Evolutionary conservation across 2,329 filamentous ascomycete species (phyloP).

Genomic region (Thielaviopsis musarum): DNA sequence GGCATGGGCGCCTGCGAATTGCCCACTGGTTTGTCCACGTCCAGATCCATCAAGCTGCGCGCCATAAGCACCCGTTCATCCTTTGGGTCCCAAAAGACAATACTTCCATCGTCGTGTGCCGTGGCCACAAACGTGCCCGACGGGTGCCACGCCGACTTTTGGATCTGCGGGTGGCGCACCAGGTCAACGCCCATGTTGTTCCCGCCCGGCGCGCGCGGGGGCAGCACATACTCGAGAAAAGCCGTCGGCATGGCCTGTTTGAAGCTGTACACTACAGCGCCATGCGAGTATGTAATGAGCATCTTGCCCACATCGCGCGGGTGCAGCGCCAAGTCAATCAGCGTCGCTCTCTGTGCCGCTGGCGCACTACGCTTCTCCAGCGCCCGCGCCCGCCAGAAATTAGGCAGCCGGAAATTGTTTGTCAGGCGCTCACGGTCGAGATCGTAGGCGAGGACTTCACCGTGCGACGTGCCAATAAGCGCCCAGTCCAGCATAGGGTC

Average conservation of each 20-base stretch:
- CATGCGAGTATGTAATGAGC: constrained; percentile 77
- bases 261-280: constrained; percentile 82
- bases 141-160: constrained; percentile 84
- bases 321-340: constrained; percentile 71
- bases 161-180: constrained; percentile 54
- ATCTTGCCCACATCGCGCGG: constrained; percentile 85
- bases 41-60: constrained; percentile 56
- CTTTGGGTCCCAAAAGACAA: constrained; percentile 89
- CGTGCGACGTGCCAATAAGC: constrained; percentile 65
- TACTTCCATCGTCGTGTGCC: constrained; percentile 73
- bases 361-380: constrained; percentile 37
- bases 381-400: constrained; percentile 66
- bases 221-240: constrained; percentile 71
- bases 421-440: constrained; percentile 59
- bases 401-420: constrained; percentile 64
- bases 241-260: constrained; percentile 69
- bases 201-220: constrained; percentile 69
- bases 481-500: constrained; percentile 91
- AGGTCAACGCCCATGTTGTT: constrained; percentile 46
- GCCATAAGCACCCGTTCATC: constrained; percentile 75
- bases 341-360: constrained; percentile 21
- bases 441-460: constrained; percentile 85
- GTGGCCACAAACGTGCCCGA: constrained; percentile 81
- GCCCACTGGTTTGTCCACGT: constrained; percentile 51
- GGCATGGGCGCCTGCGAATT: constrained; percentile 35